Evolutionary conservation across 164 flowering plant species (phyloP).

Genomic region (Taxillus chinensis): DNA sequence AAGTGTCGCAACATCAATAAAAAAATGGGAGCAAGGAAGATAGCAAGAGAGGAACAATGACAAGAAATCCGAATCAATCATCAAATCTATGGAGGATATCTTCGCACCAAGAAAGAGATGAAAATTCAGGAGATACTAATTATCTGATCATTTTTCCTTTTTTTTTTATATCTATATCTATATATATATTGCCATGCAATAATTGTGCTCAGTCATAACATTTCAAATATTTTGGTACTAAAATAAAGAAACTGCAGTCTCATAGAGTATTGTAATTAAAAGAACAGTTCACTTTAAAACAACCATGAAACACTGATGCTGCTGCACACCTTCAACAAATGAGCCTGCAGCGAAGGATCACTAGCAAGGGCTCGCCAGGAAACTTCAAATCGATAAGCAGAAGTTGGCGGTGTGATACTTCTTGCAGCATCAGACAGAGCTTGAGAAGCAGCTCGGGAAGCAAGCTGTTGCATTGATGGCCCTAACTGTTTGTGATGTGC

Average conservation of each 20-base stretch:
- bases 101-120: no score
- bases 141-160: no score
- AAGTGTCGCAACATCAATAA: neutral
- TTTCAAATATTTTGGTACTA: no score
- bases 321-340: constrained; percentile 62
- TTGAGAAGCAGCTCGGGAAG: constrained; percentile 72
- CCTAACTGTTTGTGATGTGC: constrained; percentile 31
- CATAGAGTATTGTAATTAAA: neutral
- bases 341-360: constrained; percentile 53
- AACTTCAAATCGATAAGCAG: constrained; percentile 90
- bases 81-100: no score
- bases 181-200: no score
- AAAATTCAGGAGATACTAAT: no score
- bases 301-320: neutral
- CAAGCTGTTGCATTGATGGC: constrained; percentile 73
- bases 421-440: constrained; percentile 63
- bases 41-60: neutral
- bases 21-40: neutral
- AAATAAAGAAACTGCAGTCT: no score
- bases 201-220: no score
- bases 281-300: neutral
- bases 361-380: constrained; percentile 83
- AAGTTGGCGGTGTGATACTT: constrained; percentile 54
- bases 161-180: no score
- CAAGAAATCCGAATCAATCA: no score